Evolutionary conservation across 2,329 filamentous ascomycete genomes (phyloP), one percentile per base, ranked within the genome.

Genomic region (Scleromitrula shiraiana): DNA sequence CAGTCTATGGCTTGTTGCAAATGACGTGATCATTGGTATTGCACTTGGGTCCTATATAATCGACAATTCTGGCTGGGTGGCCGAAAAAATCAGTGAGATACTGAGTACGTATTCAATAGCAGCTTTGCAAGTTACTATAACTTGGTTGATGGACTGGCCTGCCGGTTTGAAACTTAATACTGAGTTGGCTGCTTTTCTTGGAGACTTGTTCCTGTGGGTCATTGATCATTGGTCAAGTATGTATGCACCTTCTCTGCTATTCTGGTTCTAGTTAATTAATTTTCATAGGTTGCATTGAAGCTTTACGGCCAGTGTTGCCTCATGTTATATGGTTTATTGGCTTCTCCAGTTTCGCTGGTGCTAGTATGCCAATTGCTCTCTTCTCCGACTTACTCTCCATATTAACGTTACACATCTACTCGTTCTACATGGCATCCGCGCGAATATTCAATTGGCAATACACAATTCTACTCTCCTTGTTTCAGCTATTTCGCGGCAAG

Each of bases 361-460:
- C 93, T 45, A 96, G 89, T 64, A 90, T 98, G 85, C 90, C 94
- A 2, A 93, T 98, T 45, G 89, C 91, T 17, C 78, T 98, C 52
- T 91, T 95, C 66, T 97, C 91, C 0, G 93, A 98, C 65, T 76
- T 98, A 6, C 75, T 97, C 3, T 95, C 91, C 2, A 76, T 94
- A 39, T 73, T 97, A 51, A 98, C 94, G 1, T 72, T 98, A 29
- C 93, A 98, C 67, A 96, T 98, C 48, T 95, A 97, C 71, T 95
- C 86, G 1, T 98, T 98, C 66, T 98, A 98, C 67, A 83, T 97
- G 49, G 91, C 94, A 14, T 95, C 90, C 7, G 93, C 93, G 2
- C 84, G 93, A 43, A 97, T 98, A 61, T 98, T 91, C 67, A 89
- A 97, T 68, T 98, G 93, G 93, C 93, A 98, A 68, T 81, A 98